Conservation (phyloP, 257 asterid genomes). For the Craterostigma plantagineum region DNA sequence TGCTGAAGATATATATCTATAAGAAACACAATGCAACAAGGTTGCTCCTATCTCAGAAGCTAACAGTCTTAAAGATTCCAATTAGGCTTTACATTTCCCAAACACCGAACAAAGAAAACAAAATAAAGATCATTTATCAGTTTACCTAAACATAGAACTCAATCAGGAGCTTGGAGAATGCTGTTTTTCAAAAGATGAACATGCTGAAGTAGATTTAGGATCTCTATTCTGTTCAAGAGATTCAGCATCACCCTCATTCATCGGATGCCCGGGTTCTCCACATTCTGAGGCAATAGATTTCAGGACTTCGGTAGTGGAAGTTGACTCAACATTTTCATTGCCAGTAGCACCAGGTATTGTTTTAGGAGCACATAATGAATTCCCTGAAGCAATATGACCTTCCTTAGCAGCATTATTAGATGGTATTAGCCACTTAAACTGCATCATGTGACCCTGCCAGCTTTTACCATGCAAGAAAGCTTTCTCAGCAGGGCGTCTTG, state of each 20-base stretch:
- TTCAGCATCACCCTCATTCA: constrained; percentile 14
- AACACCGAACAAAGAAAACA: no score
- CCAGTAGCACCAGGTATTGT: constrained; percentile 8
- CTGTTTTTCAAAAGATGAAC: constrained; percentile 20
- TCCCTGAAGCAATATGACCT: constrained; percentile 13
- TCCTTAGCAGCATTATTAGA: constrained; percentile 21
- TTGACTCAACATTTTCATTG: constrained; percentile 12
- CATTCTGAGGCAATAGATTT: constrained; percentile 10
- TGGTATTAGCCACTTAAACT: constrained; percentile 37
- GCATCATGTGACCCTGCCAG: constrained; percentile 72
- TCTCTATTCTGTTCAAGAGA: constrained; percentile 18
- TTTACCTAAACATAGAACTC: constrained; percentile 59
- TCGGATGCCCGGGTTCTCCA: constrained; percentile 12
- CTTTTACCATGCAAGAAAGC: constrained; percentile 70
- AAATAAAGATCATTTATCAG: no score
- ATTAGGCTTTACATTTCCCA: no score
- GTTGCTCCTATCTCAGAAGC: no score
- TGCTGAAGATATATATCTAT: no score
- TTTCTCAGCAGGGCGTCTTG: constrained; percentile 69
- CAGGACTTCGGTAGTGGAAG: constrained; percentile 11
- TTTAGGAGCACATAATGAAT: constrained; percentile 16
- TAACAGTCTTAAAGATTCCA: no score
- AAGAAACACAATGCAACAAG: no score
- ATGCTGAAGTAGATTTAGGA: constrained; percentile 21
- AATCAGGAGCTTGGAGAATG: constrained; percentile 18